Evolutionary conservation across 306 rosid species (phyloP), one percentile per base, ranked within the genome.

Genomic region (Lablab purpureus): DNA sequence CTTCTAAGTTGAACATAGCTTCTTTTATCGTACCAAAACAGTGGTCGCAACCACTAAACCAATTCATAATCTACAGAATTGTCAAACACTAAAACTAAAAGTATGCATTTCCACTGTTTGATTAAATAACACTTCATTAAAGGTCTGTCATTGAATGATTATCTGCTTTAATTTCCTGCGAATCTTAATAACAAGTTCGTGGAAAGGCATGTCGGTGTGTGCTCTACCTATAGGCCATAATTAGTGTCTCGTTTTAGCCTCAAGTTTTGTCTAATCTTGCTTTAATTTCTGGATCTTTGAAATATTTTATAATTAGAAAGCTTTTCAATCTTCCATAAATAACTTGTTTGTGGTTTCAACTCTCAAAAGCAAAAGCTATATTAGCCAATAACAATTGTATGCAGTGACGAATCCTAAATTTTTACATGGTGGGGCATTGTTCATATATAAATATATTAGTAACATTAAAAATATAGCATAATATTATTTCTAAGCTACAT

Each of bases 51-150:
- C 28, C 25, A 36, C 32, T 36, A 71, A 71, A 36, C 41, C 45
- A 59, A 25, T 71, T 71, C 12, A 36, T 4, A 4, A 55, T 52
- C 10, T 52, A 32, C 49, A 71, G 76, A 60, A 55, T 65, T 56
- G 18, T 50, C 67, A 83, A 25, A 45, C 70, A 27, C 40, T 27
- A 13, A 59, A 55, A 70, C 32, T 52, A 67, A 71, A 84, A 88
- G 86, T 88, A 84, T 83, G 87, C 89, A 84, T 78, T 80, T 86
- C 79, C 58, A 88, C 86, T 86, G 78, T 84, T 81, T 28, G 68
- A 83, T 85, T 82, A 77, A 89, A 81, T 83, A 54, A 54, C 74
- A 77, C 77, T 52, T 58, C 47, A 36, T 52, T 67, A 71, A 73
- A 75, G 52, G 75, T 80, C 46, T 40, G 25, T 49, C 23, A 13